These are phyloP conservation scores for Lophiostoma macrostomum DNA, from an alignment of 495 filamentous ascomycete genomes.

Conservation along the genomic window DNA sequence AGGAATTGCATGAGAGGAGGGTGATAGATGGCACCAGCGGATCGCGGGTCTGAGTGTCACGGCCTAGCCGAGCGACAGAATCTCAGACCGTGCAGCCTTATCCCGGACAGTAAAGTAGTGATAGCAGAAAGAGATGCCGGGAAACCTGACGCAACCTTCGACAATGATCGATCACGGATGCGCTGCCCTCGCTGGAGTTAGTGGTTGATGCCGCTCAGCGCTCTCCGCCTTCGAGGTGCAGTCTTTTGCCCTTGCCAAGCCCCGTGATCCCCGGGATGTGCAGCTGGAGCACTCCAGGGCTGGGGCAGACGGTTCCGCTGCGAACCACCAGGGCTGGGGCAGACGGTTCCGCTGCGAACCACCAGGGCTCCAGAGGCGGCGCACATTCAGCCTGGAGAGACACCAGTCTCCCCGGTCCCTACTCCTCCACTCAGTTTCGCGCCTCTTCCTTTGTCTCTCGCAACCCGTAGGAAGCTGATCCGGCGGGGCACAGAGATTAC, in stretches of 20 bases:
- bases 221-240: background rate
- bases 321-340: no score
- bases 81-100: constrained; percentile 7
- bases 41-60: constrained; percentile 32
- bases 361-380: background rate
- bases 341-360: no score
- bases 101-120: constrained; percentile 3
- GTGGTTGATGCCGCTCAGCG: constrained; percentile 14
- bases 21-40: constrained; percentile 30
- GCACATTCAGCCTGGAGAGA: constrained; percentile 2
- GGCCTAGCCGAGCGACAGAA: constrained; percentile 24
- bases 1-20: constrained; percentile 30
- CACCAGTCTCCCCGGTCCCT: constrained; percentile 12
- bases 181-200: constrained; percentile 8
- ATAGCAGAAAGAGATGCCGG: constrained; percentile 10
- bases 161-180: background rate
- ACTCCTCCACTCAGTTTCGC: background rate
- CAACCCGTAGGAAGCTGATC: background rate
- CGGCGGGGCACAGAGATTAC: constrained; percentile 9
- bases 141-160: constrained; percentile 11
- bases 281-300: no score
- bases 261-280: no score
- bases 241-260: constrained; percentile 17
- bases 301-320: no score
- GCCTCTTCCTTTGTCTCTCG: background rate